phyloP scores from a whole-genome alignment of 345 rosid species.

The Durio zibethinus region DNA sequence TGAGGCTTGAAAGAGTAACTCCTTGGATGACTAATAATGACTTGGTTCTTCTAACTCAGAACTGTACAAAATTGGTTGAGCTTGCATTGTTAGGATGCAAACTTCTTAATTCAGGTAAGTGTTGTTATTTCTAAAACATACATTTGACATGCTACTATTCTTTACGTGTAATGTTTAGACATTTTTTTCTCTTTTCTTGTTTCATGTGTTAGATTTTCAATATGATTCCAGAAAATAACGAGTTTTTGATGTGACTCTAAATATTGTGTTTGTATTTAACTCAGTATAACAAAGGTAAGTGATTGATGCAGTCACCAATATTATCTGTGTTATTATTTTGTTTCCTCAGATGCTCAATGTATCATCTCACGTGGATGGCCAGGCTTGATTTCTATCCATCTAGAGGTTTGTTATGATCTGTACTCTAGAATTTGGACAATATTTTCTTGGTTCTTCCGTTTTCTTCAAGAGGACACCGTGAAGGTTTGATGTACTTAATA shows the following conservation, averaged over 20 bases:
- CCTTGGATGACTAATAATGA: constrained; percentile 71
- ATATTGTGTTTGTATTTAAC: not conserved
- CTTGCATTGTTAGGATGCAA: constrained; percentile 61
- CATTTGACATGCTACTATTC: not conserved
- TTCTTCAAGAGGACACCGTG: not conserved
- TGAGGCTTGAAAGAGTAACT: constrained; percentile 69
- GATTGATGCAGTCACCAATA: not conserved
- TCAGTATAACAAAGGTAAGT: not conserved
- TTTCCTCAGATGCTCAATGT: constrained; percentile 46
- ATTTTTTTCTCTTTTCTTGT: not conserved
- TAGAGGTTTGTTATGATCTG: constrained; percentile 52
- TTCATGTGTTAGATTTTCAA: not conserved
- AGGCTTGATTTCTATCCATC: constrained; percentile 57
- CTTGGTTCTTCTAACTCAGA: constrained; percentile 54
- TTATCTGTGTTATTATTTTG: not conserved
- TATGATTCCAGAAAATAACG: not conserved
- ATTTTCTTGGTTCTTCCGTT: not conserved
- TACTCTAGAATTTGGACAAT: not conserved
- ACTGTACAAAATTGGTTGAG: constrained; percentile 50
- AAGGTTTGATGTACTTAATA: too few species aligned
- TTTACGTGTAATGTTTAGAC: not conserved
- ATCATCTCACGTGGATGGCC: constrained; percentile 77
- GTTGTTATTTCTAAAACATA: constrained; percentile 7
- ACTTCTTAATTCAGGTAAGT: constrained; percentile 55
- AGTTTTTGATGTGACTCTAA: not conserved